These are phyloP conservation scores for Ilyonectria robusta DNA, from an alignment of 2,329 filamentous ascomycete genomes.

Conservation along the genomic window DNA sequence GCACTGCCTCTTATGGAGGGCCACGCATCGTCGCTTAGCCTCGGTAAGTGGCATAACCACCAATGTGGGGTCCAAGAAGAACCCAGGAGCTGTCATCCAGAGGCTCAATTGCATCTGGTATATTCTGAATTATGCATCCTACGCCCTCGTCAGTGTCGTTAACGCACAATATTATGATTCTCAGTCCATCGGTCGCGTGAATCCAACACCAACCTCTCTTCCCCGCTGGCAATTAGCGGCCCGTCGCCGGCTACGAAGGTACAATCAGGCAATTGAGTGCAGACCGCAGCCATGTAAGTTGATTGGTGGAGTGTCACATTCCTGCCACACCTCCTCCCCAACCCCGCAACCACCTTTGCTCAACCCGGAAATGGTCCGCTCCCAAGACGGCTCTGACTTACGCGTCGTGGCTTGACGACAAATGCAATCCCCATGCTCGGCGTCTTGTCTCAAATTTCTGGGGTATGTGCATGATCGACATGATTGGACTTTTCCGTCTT, in stretches of 20 bases:
- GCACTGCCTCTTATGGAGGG: constrained; percentile 20
- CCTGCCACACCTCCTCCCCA: constrained; percentile 32
- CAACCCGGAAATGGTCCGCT: constrained; percentile 12
- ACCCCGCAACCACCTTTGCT: constrained; percentile 14
- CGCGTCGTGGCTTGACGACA: constrained; percentile 13
- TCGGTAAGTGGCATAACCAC: constrained; percentile 22
- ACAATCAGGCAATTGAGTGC: constrained; percentile 1
- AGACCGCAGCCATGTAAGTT: constrained; percentile 45
- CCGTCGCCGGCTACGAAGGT: not conserved
- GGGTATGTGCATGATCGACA: not conserved
- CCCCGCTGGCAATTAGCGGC: not conserved
- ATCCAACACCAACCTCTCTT: not conserved
- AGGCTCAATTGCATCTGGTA: not conserved
- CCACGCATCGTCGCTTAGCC: constrained; percentile 31
- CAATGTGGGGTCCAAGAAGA: not conserved
- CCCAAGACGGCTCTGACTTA: constrained; percentile 3
- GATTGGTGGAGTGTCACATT: constrained; percentile 43
- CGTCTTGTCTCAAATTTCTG: not conserved
- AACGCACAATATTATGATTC: not conserved
- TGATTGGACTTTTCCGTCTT: constrained; percentile 10
- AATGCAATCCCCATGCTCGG: constrained; percentile 10
- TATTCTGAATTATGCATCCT: not conserved
- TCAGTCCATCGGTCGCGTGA: not conserved
- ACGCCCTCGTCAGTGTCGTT: not conserved
- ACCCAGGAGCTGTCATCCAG: not conserved